Conservation (phyloP, 2,329 filamentous ascomycete genomes). For the Cryphonectria naterciae region DNA sequence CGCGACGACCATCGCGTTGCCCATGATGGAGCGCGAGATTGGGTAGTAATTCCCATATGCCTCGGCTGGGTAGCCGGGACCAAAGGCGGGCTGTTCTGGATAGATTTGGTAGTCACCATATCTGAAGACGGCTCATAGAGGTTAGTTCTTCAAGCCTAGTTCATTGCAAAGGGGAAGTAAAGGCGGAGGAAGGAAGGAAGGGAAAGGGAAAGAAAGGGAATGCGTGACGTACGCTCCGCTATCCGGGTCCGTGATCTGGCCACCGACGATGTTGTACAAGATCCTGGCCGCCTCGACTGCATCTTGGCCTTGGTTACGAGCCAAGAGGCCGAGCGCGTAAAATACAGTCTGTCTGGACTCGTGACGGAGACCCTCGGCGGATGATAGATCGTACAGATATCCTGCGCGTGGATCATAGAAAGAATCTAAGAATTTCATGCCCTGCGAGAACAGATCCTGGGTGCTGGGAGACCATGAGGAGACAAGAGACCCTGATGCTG, state of each 20-base stretch:
- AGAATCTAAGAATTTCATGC: conserved; percentile 58
- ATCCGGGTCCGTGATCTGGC: conserved; percentile 53
- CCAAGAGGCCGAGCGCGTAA: conserved; percentile 63
- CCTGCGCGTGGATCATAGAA: conserved; percentile 56
- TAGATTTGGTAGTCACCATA: conserved; percentile 8
- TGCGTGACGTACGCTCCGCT: conserved; percentile 1
- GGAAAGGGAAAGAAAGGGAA: not conserved
- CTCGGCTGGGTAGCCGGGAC: conserved; percentile 20
- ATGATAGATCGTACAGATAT: conserved; percentile 53
- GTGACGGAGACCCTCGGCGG: conserved; percentile 55
- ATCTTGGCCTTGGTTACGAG: conserved; percentile 55
- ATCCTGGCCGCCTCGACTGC: conserved; percentile 55
- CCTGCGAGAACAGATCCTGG: conserved; percentile 46
- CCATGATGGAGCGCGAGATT: conserved; percentile 67
- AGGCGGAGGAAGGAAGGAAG: not conserved
- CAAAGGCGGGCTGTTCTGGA: conserved; percentile 1
- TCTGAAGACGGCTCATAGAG: not conserved
- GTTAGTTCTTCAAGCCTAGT: not conserved
- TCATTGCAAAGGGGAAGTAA: not conserved
- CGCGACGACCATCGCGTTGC: conserved; percentile 60
- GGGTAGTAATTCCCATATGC: conserved; percentile 64
- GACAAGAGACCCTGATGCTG: not conserved
- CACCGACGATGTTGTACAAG: conserved; percentile 55
- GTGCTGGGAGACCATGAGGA: conserved; percentile 4
- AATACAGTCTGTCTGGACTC: conserved; percentile 61